Evolutionary conservation across 2,329 filamentous ascomycete genomes (phyloP), one percentile per base, ranked within the genome.

Genomic region (Pseudogymnoascus sp.): DNA sequence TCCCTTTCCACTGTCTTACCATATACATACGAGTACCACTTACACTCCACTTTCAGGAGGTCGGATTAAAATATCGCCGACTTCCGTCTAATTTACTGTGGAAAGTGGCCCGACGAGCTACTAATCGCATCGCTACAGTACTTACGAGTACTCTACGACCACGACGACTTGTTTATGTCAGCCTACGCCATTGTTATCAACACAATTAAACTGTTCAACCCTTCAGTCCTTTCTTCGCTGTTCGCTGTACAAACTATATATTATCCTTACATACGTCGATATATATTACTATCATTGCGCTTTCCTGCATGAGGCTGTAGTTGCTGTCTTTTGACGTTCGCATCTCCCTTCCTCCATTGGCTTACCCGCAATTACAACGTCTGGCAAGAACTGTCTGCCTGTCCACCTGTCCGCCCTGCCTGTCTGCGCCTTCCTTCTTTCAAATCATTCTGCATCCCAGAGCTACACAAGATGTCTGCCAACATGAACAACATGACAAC

Each of bases 401-500:
- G 35, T 8, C 33, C 13, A 12, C 33, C 34, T 38, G 12, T 18
- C 34, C 34, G 18, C 15, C 15, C 34, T 37, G 34, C 9, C 38
- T 39, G 37, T 10, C 13, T 52, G 41, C 41, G 23, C 41, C 41
- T 52, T 52, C 41, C 41, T n/a, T 48, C 39, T 30, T 52, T 52
- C 41, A 52, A 52, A 28, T 52, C 41, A 52, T 52, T 52, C 23
- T 10, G 41, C n/a, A 30, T n/a, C 28, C 26, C 2, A 52, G 18
- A 28, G 23, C 23, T 52, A 52, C 41, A 23, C 60, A 58, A 41
- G 64, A 92, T 92, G 88, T 83, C 86, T 66, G 77, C 84, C 64
- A 89, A 91, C 70, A 96, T 97, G 90, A 86, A 97, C 76, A 97
- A 96, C 73, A 78, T 99, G 64, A 95, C 91, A 34, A 99, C 94